Evolutionary conservation across 305 asterid genomes (phyloP).

Genomic region (Vinca major): DNA sequence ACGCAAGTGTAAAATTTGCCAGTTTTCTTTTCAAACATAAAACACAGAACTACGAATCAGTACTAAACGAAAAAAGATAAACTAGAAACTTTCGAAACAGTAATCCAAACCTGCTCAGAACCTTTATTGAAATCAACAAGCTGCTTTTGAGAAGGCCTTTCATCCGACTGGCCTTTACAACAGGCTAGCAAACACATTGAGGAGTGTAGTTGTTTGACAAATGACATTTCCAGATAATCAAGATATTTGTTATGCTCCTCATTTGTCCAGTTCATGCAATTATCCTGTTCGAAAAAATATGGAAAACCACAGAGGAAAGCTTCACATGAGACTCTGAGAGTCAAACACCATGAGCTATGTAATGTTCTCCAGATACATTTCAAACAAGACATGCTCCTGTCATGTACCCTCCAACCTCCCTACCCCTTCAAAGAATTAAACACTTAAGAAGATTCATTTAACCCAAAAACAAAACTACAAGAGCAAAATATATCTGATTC

Average conservation of each 20-base stretch:
- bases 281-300: constrained; percentile 19
- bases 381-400: not conserved
- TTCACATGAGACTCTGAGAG: not conserved
- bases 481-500: not conserved
- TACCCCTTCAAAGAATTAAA: not conserved
- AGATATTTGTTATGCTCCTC: constrained; percentile 59
- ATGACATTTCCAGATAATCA: constrained; percentile 55
- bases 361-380: not conserved
- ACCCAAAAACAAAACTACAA: not conserved
- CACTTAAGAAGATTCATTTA: no score
- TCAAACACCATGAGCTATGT: not conserved
- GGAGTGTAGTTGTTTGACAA: constrained; percentile 42
- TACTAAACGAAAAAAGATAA: constrained; percentile 1
- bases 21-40: constrained; percentile 1
- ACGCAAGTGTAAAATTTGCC: not conserved
- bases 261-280: constrained; percentile 44
- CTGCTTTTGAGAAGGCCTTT: constrained; percentile 19
- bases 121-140: constrained; percentile 16
- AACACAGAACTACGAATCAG: constrained; percentile 6
- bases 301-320: not conserved
- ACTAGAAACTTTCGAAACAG: constrained; percentile 2
- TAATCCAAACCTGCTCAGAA: constrained; percentile 40
- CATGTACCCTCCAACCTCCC: not conserved
- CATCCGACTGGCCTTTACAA: constrained; percentile 27
- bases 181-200: constrained; percentile 29